Percentiles rank a stretch among this genome's conserved stretches.
Evolutionary conservation across 192 early-diverging fungal genomes (phyloP).

Genomic region (Neocallimastix lanati): DNA sequence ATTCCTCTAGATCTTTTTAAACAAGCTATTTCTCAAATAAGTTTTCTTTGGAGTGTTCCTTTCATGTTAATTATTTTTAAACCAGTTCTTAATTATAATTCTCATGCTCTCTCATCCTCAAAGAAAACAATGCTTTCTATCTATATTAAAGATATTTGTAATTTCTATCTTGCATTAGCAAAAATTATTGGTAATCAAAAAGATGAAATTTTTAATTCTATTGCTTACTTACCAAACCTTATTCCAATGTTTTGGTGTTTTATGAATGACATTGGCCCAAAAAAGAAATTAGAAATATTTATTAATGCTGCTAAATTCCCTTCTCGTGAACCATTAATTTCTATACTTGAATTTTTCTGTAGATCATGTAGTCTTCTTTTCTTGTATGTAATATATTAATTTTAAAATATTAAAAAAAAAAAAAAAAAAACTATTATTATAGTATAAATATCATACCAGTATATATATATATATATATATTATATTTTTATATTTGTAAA

Average conservation of each 20-base stretch:
- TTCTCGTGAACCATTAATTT: constrained; percentile 30
- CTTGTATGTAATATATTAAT: no score
- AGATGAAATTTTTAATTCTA: constrained; percentile 22
- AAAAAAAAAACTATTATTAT: no score
- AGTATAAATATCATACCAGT: no score
- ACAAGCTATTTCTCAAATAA: neutral
- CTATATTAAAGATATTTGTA: neutral
- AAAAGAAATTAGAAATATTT: constrained; percentile 31
- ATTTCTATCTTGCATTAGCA: neutral
- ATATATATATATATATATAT: no score
- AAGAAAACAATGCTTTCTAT: neutral
- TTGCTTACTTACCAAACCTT: constrained; percentile 26
- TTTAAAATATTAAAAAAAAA: no score
- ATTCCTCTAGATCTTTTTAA: neutral
- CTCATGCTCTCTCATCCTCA: neutral
- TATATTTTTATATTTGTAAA: no score
- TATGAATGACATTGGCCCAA: constrained; percentile 33
- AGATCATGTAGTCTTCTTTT: constrained; percentile 33
- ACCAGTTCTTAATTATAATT: neutral
- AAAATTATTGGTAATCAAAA: constrained; percentile 8
- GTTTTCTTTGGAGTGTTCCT: neutral
- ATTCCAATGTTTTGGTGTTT: constrained; percentile 36
- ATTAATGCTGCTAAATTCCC: constrained; percentile 26
- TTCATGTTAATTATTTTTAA: neutral
- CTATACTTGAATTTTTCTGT: constrained; percentile 43